Percentiles rank a stretch among this genome's conserved stretches.
Evolutionary conservation across 768 basidiomycete genomes (phyloP).

Genomic region (Phaeolepiota aurea): DNA sequence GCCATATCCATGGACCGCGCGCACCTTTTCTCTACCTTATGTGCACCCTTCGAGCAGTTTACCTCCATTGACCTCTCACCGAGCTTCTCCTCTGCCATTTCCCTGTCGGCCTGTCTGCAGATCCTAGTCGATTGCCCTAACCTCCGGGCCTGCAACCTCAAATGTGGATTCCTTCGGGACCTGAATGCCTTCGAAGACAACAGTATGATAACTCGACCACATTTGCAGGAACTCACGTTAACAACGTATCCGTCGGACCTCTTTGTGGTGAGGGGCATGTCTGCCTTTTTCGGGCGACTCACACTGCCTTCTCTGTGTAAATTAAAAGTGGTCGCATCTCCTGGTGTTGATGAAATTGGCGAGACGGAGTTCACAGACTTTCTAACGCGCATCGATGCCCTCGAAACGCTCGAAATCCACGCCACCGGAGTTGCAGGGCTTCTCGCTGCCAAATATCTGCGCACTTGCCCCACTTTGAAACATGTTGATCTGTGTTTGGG

Average conservation of each 20-base stretch:
- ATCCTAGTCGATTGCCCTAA: neutral
- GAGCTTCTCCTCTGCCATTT: neutral
- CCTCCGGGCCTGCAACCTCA: neutral
- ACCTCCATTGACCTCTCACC: neutral
- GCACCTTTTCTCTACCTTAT: neutral
- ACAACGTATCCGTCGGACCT: neutral
- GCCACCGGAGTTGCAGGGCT: neutral
- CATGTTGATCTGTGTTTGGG: neutral
- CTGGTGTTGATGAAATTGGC: neutral
- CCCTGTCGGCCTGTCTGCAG: neutral
- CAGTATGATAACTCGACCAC: neutral
- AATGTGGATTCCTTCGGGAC: neutral
- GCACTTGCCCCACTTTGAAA: neutral
- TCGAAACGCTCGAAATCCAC: neutral
- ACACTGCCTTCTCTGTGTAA: neutral
- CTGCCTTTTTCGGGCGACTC: neutral
- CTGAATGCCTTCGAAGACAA: neutral
- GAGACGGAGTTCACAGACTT: neutral
- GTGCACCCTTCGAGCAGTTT: neutral
- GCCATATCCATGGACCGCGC: neutral
- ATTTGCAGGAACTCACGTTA: neutral
- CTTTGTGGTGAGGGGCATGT: neutral
- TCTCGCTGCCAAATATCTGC: neutral
- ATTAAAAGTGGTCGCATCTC: neutral
- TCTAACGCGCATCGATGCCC: neutral